Evolutionary conservation across 2,329 filamentous ascomycete genomes (phyloP).

Genomic region (Neocatenulostroma microsporum): DNA sequence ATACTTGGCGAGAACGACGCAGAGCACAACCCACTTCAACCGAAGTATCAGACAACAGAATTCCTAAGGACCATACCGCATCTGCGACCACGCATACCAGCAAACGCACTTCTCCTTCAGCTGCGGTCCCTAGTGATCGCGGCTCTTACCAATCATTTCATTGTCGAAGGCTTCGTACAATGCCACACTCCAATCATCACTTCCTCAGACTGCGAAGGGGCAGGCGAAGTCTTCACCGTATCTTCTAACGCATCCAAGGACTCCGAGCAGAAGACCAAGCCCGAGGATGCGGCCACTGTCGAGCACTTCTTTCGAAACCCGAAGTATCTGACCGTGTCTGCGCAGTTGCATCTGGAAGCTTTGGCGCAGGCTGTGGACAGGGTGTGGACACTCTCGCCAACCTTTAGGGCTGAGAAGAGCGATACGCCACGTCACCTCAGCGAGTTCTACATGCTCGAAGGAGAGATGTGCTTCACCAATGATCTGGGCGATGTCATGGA

Average conservation of each 20-base stretch:
- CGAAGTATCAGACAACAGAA: slow-evolving; percentile 87
- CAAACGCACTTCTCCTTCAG: slow-evolving; percentile 71
- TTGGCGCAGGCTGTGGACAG: slow-evolving; percentile 79
- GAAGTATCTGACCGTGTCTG: slow-evolving; percentile 95
- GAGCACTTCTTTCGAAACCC: slow-evolving; percentile 69
- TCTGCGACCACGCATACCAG: slow-evolving; percentile 70
- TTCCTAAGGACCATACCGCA: slow-evolving; percentile 85
- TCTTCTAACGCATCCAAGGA: slow-evolving; percentile 21
- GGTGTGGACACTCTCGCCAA: slow-evolving; percentile 90
- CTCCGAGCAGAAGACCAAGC: slow-evolving; percentile 36
- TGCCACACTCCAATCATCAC: slow-evolving; percentile 91
- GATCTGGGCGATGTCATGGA: slow-evolving; percentile 65
- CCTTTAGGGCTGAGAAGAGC: slow-evolving; percentile 86
- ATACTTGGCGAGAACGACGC: slow-evolving; percentile 72
- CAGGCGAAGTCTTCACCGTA: slow-evolving; percentile 84
- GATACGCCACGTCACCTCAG: slow-evolving; percentile 90
- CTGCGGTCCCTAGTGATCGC: slow-evolving; percentile 74
- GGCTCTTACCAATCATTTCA: slow-evolving; percentile 68
- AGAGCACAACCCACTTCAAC: slow-evolving; percentile 88
- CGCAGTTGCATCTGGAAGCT: slow-evolving; percentile 89
- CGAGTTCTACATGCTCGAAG: slow-evolving; percentile 99
- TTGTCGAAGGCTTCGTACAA: slow-evolving; percentile 62
- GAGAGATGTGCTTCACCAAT: slow-evolving; percentile 72
- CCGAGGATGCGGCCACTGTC: slow-evolving; percentile 24
- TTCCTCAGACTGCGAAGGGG: slow-evolving; percentile 94